Evolutionary conservation across 768 basidiomycete genomes (phyloP), one percentile per base, ranked within the genome.

Genomic region (Tylopilus intermedius): DNA sequence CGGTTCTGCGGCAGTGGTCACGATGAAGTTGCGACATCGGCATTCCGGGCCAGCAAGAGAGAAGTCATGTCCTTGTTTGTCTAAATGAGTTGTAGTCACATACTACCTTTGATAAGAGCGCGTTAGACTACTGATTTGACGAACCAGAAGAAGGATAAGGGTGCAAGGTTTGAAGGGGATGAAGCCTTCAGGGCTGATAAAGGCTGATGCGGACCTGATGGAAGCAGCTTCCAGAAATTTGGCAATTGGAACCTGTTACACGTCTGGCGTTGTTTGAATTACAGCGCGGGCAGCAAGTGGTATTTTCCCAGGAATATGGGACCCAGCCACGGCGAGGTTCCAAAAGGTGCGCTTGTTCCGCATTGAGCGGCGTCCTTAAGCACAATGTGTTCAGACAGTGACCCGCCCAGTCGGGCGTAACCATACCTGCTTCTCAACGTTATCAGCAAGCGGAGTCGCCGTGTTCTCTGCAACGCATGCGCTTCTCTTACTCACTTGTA

Each of bases 231-330:
- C 14, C 10, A 26, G 21, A 13, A 21, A 22, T 2, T 21, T 47
- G 22, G 29, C 10, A 43, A 3, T 8, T 18, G 10, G 39, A 18
- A 21, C 27, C 13, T 62, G 51, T 40, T 58, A 47, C 53, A 47
- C 7, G 53, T 59, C 33, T 21, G 45, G 30, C 37, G 45, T 38
- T 18, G 29, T 27, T 9, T 40, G 21, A 46, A 15, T 26, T 42
- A 7, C 13, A 4, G 39, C 39, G 9, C 33, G 7, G 21, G 13
- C 18, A 11, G 8, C 27, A 15, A 1, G 21, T 22, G 5, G 18
- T 18, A 18, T 29, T 46, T 50, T 48, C 60, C 45, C 53, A 49
- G 45, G 50, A 42, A 21, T 33, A 37, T 27, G 40, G 39, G 33
- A 15, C 35, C 44, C 39, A 29, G 33, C 13, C 33, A 35, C 33